Evolutionary conservation across 371 early-diverging fungal species (phyloP).

Genomic region (Mucor saturninus): DNA sequence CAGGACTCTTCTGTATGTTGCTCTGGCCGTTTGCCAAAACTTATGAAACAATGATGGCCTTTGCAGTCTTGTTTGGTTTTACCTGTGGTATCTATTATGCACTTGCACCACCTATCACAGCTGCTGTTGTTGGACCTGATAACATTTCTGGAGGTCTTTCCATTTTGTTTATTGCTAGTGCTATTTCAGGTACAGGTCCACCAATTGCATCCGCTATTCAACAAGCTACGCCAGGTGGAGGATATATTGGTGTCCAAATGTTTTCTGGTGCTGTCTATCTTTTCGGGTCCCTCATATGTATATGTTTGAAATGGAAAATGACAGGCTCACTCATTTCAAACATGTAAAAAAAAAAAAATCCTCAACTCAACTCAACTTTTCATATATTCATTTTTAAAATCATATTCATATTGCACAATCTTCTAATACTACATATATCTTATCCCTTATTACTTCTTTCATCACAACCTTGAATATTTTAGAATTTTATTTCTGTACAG

Average conservation of each 20-base stretch:
- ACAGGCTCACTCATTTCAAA: constrained; percentile 29
- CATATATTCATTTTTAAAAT: too few species aligned
- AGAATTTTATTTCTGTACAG: not conserved
- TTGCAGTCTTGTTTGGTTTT: constrained; percentile 55
- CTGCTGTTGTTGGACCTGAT: constrained; percentile 55
- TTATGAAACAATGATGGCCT: constrained; percentile 50
- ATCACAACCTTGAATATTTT: too few species aligned
- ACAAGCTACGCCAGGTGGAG: constrained; percentile 23
- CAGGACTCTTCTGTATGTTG: constrained; percentile 51
- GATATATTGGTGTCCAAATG: constrained; percentile 49
- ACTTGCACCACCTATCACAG: constrained; percentile 58
- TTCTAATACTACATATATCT: not conserved
- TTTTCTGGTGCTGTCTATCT: constrained; percentile 45
- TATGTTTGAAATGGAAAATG: constrained; percentile 28
- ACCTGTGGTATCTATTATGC: constrained; percentile 45
- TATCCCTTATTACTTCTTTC: not conserved
- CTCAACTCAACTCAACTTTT: not conserved
- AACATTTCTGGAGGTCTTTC: constrained; percentile 60
- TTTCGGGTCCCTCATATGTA: constrained; percentile 31
- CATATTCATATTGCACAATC: not conserved
- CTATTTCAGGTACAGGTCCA: constrained; percentile 38
- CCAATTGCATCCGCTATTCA: constrained; percentile 44
- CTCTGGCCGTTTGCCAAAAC: constrained; percentile 63
- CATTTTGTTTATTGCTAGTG: constrained; percentile 56
- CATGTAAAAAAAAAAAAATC: constrained; percentile 12